Percentiles rank a stretch among this genome's conserved stretches.
Evolutionary conservation across 1,284 basidiomycete genomes (phyloP).

Genomic region (Xerocomus amazonicus): DNA sequence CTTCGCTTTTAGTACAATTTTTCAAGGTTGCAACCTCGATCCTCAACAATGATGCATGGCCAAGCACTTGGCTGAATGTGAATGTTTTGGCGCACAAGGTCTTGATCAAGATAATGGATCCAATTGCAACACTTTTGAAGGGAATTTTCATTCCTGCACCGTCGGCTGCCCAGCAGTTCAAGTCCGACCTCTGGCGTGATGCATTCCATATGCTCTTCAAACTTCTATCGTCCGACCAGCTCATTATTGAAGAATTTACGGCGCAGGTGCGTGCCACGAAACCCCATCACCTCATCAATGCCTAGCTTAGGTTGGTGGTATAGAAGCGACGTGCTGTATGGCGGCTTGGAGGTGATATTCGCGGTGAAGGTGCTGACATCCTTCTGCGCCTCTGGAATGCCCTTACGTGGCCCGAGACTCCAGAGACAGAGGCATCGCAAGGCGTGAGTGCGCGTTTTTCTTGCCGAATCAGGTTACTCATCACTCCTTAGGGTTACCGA

Average conservation of each 20-base stretch:
- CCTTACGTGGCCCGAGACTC: conserved; percentile 70
- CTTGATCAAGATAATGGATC: conserved; percentile 84
- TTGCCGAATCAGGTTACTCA: not conserved
- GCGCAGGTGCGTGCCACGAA: conserved; percentile 61
- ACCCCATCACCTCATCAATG: not conserved
- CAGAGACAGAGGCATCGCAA: conserved; percentile 54
- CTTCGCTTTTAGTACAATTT: conserved; percentile 68
- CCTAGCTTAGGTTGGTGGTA: conserved; percentile 16
- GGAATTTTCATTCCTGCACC: conserved; percentile 78
- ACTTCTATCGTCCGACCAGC: conserved; percentile 83
- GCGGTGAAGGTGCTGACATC: conserved; percentile 89
- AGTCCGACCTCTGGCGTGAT: conserved; percentile 78
- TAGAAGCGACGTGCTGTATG: conserved; percentile 93
- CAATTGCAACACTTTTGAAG: conserved; percentile 74
- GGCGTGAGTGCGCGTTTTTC: conserved; percentile 46
- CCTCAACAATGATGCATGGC: conserved; percentile 86
- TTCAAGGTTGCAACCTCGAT: conserved; percentile 85
- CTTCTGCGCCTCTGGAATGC: conserved; percentile 85
- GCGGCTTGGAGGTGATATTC: conserved; percentile 92
- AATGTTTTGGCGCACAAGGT: conserved; percentile 89
- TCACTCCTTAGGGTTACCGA: conserved; percentile 68
- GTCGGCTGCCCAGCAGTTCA: conserved; percentile 64
- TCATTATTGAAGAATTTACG: conserved; percentile 92
- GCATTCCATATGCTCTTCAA: conserved; percentile 82
- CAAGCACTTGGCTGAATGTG: conserved; percentile 89